Conservation (phyloP, 2,329 filamentous ascomycete species). For the Botrytis medusae region DNA sequence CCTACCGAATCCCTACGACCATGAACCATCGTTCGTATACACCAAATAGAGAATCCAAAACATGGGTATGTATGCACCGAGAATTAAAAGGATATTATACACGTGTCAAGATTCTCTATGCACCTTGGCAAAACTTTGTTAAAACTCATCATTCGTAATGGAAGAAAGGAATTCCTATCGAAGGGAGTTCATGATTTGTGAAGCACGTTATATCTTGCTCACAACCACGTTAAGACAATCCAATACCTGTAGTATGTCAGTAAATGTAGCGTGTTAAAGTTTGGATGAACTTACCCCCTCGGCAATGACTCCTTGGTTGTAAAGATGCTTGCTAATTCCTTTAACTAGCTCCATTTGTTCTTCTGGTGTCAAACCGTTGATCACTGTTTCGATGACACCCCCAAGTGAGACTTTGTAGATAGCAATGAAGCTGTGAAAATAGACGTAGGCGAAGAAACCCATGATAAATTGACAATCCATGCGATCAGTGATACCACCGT, state of each 20-base stretch:
- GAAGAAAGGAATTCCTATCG: not conserved
- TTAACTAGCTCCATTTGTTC: constrained; percentile 84
- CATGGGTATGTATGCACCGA: constrained; percentile 19
- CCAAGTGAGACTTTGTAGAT: constrained; percentile 83
- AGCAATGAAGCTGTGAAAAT: constrained; percentile 96
- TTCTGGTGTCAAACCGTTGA: constrained; percentile 81
- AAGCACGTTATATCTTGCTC: constrained; percentile 31
- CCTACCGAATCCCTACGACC: not conserved
- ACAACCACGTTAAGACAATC: constrained; percentile 36
- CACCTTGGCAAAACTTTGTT: constrained; percentile 11
- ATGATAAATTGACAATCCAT: constrained; percentile 99
- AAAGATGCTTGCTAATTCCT: constrained; percentile 61
- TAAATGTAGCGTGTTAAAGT: not conserved
- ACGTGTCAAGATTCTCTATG: constrained; percentile 17
- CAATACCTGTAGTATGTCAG: constrained; percentile 31
- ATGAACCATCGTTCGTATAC: constrained; percentile 8
- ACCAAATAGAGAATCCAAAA: constrained; percentile 20
- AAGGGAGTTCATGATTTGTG: not conserved
- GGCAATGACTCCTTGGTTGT: constrained; percentile 56
- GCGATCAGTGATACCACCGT: constrained; percentile 96
- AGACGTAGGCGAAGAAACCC: constrained; percentile 98
- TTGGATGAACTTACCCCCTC: constrained; percentile 36
- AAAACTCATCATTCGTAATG: constrained; percentile 20
- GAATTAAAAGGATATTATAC: constrained; percentile 22
- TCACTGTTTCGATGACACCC: constrained; percentile 84